phyloP scores from a whole-genome alignment of 129 eudicot species.

The Mikania micrantha region DNA sequence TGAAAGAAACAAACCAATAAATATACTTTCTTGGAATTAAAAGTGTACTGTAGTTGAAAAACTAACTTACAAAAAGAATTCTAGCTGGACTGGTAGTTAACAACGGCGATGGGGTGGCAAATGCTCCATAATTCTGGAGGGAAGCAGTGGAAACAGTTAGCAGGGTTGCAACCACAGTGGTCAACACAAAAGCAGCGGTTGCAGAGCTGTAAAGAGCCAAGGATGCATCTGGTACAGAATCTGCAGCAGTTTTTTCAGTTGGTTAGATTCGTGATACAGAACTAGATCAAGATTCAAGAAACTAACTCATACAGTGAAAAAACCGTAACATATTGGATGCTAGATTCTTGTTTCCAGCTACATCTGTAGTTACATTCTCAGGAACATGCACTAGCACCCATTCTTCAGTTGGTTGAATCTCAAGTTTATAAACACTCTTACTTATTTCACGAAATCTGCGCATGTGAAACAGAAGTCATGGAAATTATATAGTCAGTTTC shows the following conservation, averaged over 20 bases:
- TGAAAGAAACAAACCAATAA: slow-evolving; percentile 14
- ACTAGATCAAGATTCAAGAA: not conserved
- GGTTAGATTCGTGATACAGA: not conserved
- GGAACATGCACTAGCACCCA: slow-evolving; percentile 49
- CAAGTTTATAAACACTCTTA: slow-evolving; percentile 39
- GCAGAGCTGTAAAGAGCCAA: slow-evolving; percentile 47
- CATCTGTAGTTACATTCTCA: slow-evolving; percentile 75
- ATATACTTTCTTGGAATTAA: not conserved
- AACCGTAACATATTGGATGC: slow-evolving; percentile 67
- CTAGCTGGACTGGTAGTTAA: slow-evolving; percentile 59
- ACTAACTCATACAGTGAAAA: slow-evolving; percentile 57
- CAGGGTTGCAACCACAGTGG: slow-evolving; percentile 63
- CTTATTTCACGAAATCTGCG: slow-evolving; percentile 63
- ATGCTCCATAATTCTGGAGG: slow-evolving; percentile 64
- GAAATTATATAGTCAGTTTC: not conserved
- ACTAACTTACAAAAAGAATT: slow-evolving; percentile 65
- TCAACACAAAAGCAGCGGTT: slow-evolving; percentile 58
- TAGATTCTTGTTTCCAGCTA: slow-evolving; percentile 73
- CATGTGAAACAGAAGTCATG: not conserved
- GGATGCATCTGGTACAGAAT: slow-evolving; percentile 56
- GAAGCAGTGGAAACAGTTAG: slow-evolving; percentile 72
- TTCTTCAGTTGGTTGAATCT: slow-evolving; percentile 42
- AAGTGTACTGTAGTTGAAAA: not conserved
- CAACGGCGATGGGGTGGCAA: slow-evolving; percentile 45
- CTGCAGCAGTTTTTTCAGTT: slow-evolving; percentile 30